Evolutionary conservation across 2,329 filamentous ascomycete genomes (phyloP), one percentile per base, ranked within the genome.

Genomic region (Biscogniauxia marginata): DNA sequence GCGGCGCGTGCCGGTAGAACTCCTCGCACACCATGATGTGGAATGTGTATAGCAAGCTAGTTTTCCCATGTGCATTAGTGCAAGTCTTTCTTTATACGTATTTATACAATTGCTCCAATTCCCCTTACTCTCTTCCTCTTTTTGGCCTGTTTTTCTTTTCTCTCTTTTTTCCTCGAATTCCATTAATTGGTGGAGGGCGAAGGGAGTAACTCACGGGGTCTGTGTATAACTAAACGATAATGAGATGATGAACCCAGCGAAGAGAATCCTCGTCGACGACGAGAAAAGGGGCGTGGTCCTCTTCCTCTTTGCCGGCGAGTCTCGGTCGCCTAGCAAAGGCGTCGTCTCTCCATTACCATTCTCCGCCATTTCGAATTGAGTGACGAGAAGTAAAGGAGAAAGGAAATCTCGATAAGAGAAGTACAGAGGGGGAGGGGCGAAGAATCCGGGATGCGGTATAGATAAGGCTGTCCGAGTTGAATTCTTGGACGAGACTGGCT

Each of bases 1-100:
- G 76, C 21, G 80, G 77, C 62, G 87, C 82, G 2, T 74, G 74
- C 25, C 80, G 74, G 70, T 89, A 90, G 67, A 84, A 90, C 50
- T 81, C 80, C 49, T 90, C 84, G 70, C 87, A 90, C 19, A 81
- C 84, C 86, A 90, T 89, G 1, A 87, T 66, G 52, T 84, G 83
- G 61, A 89, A 89, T n/a, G 85, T 84, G 67, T 86, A 88, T 24
- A 88, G 70, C 1, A 80, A 63, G 0, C 77, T 75, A n/a, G n/a
- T n/a, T n/a, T n/a, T n/a, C n/a, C n/a, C n/a, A n/a, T n/a, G n/a
- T n/a, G n/a, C n/a, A n/a, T n/a, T n/a, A n/a, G n/a, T n/a, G n/a
- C n/a, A n/a, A n/a, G n/a, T n/a, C n/a, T n/a, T n/a, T n/a, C n/a
- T n/a, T n/a, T n/a, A n/a, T n/a, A n/a, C n/a, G n/a, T n/a, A n/a